Evolutionary conservation across 116 monocot species (phyloP).

Genomic region (Phalaenopsis hybrid): DNA sequence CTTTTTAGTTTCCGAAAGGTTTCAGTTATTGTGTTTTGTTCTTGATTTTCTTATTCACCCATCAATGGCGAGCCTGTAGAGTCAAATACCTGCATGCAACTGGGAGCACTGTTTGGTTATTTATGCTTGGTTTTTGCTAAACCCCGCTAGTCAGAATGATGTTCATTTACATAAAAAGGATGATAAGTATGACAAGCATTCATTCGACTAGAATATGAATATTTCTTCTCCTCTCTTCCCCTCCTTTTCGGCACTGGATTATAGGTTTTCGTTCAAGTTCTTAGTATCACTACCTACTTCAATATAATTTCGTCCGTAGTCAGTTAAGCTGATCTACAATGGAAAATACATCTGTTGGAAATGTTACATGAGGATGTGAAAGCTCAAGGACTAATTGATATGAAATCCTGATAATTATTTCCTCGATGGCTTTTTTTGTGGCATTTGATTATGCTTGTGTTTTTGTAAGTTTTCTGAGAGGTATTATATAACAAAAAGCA

Average conservation of each 20-base stretch:
- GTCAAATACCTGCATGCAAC: neutral
- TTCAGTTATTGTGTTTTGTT: neutral
- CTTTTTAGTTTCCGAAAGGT: neutral
- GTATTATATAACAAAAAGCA: neutral
- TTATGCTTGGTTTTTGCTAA: neutral
- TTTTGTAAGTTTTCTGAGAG: neutral
- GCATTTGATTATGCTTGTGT: neutral
- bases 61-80: neutral
- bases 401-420: neutral
- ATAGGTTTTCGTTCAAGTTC: neutral
- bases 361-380: neutral
- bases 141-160: neutral
- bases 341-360: neutral
- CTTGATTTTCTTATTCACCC: neutral
- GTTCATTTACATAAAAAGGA: neutral
- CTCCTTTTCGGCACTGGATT: neutral
- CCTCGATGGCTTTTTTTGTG: neutral
- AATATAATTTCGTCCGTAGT: too few relatives aligned
- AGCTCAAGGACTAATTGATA: neutral
- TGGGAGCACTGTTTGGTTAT: neutral
- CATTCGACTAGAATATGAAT: neutral
- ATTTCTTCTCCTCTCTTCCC: neutral
- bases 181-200: neutral
- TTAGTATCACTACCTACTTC: neutral
- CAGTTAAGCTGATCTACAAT: neutral